Evolutionary conservation across 352 stramenopile genomes (phyloP).

Genomic region (Phytopythium vexans): DNA sequence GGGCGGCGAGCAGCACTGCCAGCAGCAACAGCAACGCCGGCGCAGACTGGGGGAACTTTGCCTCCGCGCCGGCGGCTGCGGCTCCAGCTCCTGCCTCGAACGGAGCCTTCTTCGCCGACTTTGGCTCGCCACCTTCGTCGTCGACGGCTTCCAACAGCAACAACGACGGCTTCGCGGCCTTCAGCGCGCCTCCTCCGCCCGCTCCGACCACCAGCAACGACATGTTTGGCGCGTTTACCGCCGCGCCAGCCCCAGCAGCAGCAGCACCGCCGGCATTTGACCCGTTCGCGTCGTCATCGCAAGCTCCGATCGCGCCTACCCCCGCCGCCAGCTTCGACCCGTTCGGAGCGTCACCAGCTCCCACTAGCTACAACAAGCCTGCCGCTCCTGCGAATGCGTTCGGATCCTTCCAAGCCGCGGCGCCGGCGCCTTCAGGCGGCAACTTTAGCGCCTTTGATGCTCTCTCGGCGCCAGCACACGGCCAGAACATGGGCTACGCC

Average conservation of each 20-base stretch:
- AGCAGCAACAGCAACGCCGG: neutral
- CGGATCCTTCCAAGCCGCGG: constrained; percentile 19
- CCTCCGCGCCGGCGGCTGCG: constrained; percentile 13
- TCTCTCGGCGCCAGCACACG: constrained; percentile 30
- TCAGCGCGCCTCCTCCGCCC: constrained; percentile 19
- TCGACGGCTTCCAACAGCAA: constrained; percentile 5
- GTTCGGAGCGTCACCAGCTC: constrained; percentile 12
- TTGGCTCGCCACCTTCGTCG: constrained; percentile 19
- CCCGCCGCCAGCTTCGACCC: constrained; percentile 24
- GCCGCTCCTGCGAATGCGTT: constrained; percentile 4
- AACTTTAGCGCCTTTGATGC: constrained; percentile 71
- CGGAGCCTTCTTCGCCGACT: constrained; percentile 20
- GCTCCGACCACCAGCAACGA: constrained; percentile 9
- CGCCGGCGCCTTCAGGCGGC: constrained; percentile 12
- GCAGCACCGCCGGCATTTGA: constrained; percentile 23
- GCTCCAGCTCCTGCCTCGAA: constrained; percentile 12
- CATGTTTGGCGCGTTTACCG: constrained; percentile 33
- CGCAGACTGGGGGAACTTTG: constrained; percentile 33
- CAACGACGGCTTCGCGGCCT: constrained; percentile 42
- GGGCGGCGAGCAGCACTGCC: constrained; percentile 6
- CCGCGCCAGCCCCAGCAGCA: constrained; percentile 12
- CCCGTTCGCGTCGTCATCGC: constrained; percentile 18
- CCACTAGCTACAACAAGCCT: constrained; percentile 14
- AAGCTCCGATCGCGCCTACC: constrained; percentile 10
- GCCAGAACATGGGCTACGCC: constrained; percentile 6